Base-by-base conservation (phyloP, 2,329 filamentous ascomycete species). In the Alternaria alternata region DNA sequence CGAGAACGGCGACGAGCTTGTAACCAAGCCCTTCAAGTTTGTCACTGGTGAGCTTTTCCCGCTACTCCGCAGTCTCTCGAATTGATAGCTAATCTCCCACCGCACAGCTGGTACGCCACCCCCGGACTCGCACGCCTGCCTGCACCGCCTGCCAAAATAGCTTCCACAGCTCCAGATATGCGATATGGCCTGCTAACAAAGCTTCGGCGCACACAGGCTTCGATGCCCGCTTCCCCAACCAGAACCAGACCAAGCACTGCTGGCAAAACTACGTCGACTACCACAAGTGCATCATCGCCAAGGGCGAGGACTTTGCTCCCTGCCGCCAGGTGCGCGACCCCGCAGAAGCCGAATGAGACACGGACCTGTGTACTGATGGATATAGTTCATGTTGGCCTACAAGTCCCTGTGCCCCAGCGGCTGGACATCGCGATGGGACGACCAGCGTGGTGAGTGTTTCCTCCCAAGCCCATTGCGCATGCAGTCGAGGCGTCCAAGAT, bases 251-350 rank as follows among this genome's bases (percentile, higher is more conserved):
- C 84, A 97, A 97, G 91, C 94, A 99, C 89, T 99, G 95, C 92
- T 99, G 95, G 95, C 96, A 99, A 83, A 99, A 99, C 89, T 99
- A 99, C 85, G 95, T 99, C 86, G 95, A 99, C 84, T 98, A 99
- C 88, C 92, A 99, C 90, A 99, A 99, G 89, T 99, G 95, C 87
- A 93, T 97, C 83, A 86, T 90, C 80, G 94, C 94, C 84, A 98
- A 98, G 89, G 94, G 94, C 83, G 94, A 98, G 87, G 94, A 97
- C 80, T 98, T 98, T 82, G 90, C 92, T 75, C 94, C 94, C 70
- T 98, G 94, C 91, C 91, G 90, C 78, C 94, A 97, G 91, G 94
- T 97, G 89, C 69, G 66, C 41, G 26, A 22, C 42, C 26, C 32
- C 12, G 12, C 32, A 7, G 32, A 16, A 36, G 14, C 32, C 12